Conservation (phyloP, 208 protist genomes). For the Leishmania braziliensis region DNA sequence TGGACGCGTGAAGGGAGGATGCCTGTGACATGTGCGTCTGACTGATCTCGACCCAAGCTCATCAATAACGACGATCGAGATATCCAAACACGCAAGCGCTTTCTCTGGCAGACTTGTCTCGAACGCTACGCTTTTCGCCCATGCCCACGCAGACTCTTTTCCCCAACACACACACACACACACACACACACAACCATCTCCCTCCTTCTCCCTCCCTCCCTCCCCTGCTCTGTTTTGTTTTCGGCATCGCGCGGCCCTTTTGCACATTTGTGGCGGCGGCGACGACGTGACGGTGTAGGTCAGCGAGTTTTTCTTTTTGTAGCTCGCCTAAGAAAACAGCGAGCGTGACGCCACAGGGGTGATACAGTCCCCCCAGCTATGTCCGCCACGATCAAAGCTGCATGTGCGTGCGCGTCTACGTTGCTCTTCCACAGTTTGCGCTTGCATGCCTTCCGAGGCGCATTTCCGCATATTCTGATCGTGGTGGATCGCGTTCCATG, state of each 20-base stretch:
- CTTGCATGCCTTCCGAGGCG: conserved; percentile 65
- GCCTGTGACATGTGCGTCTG: neutral
- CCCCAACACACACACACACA: neutral
- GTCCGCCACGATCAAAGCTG: conserved; percentile 54
- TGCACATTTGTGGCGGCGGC: neutral
- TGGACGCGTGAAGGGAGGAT: neutral
- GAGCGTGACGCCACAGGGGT: neutral
- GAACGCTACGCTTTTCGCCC: neutral
- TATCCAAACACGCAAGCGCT: neutral
- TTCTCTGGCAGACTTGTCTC: neutral
- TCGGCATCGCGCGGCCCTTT: neutral
- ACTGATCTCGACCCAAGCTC: neutral
- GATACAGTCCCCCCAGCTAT: neutral
- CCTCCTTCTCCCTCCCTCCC: neutral
- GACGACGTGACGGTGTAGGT: neutral
- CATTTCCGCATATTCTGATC: conserved; percentile 77
- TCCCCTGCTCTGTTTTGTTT: neutral
- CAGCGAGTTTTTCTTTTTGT: neutral
- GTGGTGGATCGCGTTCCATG: conserved; percentile 73
- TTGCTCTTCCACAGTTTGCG: conserved; percentile 80
- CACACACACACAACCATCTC: neutral
- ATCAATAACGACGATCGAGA: neutral
- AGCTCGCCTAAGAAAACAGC: neutral
- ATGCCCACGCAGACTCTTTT: neutral
- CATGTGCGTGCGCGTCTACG: conserved; percentile 60